Evolutionary conservation across 192 early-diverging fungal species (phyloP), one percentile per base, ranked within the genome.

Genomic region (Coemansia sp.): DNA sequence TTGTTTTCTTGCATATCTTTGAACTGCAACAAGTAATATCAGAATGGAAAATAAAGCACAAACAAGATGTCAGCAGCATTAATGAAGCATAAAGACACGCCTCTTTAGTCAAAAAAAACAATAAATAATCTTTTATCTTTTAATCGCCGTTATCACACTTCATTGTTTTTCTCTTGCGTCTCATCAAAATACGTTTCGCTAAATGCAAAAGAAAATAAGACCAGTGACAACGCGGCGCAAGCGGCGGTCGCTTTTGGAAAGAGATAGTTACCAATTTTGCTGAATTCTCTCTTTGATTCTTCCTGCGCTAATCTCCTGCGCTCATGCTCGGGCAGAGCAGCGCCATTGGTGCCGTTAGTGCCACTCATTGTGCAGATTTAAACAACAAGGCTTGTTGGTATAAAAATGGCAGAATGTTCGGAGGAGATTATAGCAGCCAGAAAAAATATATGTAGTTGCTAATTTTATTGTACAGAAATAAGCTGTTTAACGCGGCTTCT

Each of bases 211-310:
- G 11, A 10, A 35, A 35, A 35, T 35, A 35, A 35, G 11, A 35
- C 6, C 34, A 35, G 34, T 35, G 34, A 10, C 34, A 35, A 35
- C 11, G 34, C n/a, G n/a, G n/a, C n/a, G 34, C 34, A 50, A 9
- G 20, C 20, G 48, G 18, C 20, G 19, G 22, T 23, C 10, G 19
- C 48, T 16, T 55, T 20, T 27, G 27, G 20, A 16, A 20, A 29
- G 25, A 60, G 70, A 70, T 69, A 78, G 16, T 69, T 78, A 78
- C 75, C 75, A 32, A 54, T 48, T 46, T 69, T 69, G 52, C 55
- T 42, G 58, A 78, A 69, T 60, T 72, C 67, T 47, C 24, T 58
- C 32, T 67, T 66, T 18, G 70, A 61, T 54, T 78, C 70, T 34
- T 78, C 75, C 52, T 69, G 71, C 54, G 62, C 56, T 9, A 56